These are phyloP conservation scores for Trichoderma semiorbis DNA, from an alignment of 2,329 filamentous ascomycete genomes.

Conservation along the genomic window DNA sequence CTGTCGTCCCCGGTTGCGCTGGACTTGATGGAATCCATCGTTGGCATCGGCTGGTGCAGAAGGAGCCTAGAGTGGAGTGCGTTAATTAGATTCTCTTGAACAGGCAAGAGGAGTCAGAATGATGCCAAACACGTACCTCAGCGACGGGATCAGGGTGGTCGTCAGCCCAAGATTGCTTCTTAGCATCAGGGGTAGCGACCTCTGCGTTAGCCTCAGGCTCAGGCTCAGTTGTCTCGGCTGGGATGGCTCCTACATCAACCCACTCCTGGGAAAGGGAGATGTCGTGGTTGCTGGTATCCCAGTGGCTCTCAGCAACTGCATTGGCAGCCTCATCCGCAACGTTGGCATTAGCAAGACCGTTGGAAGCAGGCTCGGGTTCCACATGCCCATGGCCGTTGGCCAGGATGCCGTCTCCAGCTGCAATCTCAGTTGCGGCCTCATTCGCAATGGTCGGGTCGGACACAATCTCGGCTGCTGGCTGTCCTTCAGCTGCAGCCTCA, in stretches of 20 bases:
- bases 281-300: conserved; percentile 51
- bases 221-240: conserved; percentile 70
- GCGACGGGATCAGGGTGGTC: conserved; percentile 60
- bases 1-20: conserved; percentile 55
- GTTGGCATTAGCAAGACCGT: conserved; percentile 47
- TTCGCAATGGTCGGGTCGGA: conserved; percentile 67
- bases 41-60: conserved; percentile 42
- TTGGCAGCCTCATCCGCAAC: conserved; percentile 54
- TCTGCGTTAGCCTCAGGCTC: conserved; percentile 51
- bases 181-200: conserved; percentile 38
- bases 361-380: conserved; percentile 36
- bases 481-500: conserved; percentile 34
- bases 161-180: conserved; percentile 75
- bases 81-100: conserved; percentile 7
- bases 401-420: conserved; percentile 41
- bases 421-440: conserved; percentile 66
- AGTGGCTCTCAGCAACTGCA: conserved; percentile 62
- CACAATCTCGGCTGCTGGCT: conserved; percentile 33
- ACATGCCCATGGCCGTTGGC: conserved; percentile 42
- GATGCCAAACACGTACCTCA: conserved; percentile 37
- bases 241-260: conserved; percentile 61
- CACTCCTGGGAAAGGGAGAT: conserved; percentile 60
- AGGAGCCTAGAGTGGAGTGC: conserved; percentile 26
- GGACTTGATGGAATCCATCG: conserved; percentile 73
- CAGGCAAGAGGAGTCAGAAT: neutral